Base-by-base conservation (phyloP, 179 eudicot genomes). In the Monotropa hypopitys region DNA sequence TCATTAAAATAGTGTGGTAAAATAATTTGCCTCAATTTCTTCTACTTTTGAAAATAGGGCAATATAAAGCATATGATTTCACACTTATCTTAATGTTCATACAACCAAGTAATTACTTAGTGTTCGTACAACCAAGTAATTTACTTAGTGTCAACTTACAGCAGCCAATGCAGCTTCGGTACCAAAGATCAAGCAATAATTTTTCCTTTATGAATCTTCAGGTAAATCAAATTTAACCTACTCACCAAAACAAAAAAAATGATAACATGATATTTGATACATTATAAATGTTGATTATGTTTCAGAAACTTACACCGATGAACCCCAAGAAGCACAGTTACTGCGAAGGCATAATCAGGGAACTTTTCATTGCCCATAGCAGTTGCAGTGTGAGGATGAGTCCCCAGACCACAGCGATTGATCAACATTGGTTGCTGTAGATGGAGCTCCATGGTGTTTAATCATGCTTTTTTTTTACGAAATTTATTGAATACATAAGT, bases 251-350 rank as follows among this genome's bases (percentile, higher is more conserved):
- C 10, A 73, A 20, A 20, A 73, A 69, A 56, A 53, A 6, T 7
- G 12, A 0, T 0, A 2, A 7, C 4, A 13, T 21, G 0, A 63
- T 35, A 7, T 61, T 28, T 30, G 67, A 42, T 18, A 42, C 11
- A 71, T 28, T 43, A 18, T 30, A n/a, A n/a, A 26, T 13, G 47
- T 30, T 35, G 21, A 12, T 30, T n/a, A n/a, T 28, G 23, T 13
- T 2, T 26, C 21, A 2, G 23, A 9, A 76, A 72, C 86, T 79
- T 82, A 86, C 88, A 80, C 74, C 79, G 84, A 75, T 18, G 84
- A 77, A 49, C 53, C 70, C 18, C 66, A 50, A 18, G 30, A 56
- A 77, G 83, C 71, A 5, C 45, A 73, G 68, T 54, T 56, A 47
- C 30, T 18, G 57, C 79, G 80, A 7, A 86, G 7, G n/a, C n/a